Evolutionary conservation across 1,284 basidiomycete species (phyloP), one percentile per base, ranked within the genome.

Genomic region (Fomitopsis betulina): DNA sequence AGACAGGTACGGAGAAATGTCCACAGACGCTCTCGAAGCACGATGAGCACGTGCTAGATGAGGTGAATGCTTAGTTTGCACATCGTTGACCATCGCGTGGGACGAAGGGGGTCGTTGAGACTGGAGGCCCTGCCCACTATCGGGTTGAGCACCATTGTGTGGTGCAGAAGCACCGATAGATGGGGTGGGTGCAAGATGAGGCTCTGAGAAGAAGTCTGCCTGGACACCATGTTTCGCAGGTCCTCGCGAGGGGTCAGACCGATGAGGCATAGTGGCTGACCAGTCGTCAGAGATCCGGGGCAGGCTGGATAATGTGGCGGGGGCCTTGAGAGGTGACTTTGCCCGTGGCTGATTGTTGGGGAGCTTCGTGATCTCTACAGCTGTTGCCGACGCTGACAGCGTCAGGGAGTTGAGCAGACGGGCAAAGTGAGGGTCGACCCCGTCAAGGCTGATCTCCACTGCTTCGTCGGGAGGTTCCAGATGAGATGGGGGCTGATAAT

Each of bases 381-480:
- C 59, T 8, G 68, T 58, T 5, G 70, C 63, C n/a, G 76, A 76
- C 10, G 82, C 84, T 25, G 88, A 90, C 53, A 85, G 70, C 13
- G 83, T 80, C 53, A 91, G 76, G 6, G 81, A 82, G 53, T 77
- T 83, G 53, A 91, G 73, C 12, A 91, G 75, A 23, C 84, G 80
- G 23, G 87, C 86, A 66, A 91, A 80, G 64, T 90, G 86, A 39
- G 88, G 85, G 68, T 90, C 86, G 58, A 86, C 71, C 52, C 69
- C 62, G 49, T 61, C 59, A 51, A 65, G 53, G 57, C 58, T 62
- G 40, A 58, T 68, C 63, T 55, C 53, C 19, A 40, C 45, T 17
- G 21, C 49, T 32, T 54, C 49, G 19, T 37, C 21, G 25, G 35
- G 32, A 37, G 32, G 17, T 12, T 32, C 35, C 45, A 40, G 37